Evolutionary conservation across 495 filamentous ascomycete genomes (phyloP).

Genomic region (Trichocladium antarcticum): DNA sequence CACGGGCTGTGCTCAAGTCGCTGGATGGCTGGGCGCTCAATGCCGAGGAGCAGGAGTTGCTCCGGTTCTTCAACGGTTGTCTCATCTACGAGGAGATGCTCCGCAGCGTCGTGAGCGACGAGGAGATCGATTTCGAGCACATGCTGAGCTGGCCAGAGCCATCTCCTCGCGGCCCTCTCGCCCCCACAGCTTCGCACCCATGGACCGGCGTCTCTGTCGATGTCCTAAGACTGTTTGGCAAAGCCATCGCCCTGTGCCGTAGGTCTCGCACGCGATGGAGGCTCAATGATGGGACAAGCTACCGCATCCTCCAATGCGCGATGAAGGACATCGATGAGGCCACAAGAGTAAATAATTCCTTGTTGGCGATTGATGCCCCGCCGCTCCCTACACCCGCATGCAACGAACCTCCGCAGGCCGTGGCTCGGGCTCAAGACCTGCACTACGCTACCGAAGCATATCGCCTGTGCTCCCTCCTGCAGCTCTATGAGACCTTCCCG

Average conservation of each 20-base stretch:
- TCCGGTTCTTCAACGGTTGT: conserved; percentile 28
- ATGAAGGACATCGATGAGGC: conserved; percentile 26
- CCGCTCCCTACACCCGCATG: neutral
- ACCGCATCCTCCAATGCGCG: conserved; percentile 20
- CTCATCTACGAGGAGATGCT: conserved; percentile 30
- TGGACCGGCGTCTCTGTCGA: conserved; percentile 25
- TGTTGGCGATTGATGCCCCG: conserved; percentile 14
- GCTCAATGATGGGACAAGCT: conserved; percentile 22
- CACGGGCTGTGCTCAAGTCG: conserved; percentile 16
- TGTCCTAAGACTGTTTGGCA: conserved; percentile 24
- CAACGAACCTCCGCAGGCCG: neutral
- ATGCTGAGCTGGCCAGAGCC: conserved; percentile 30
- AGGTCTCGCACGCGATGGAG: conserved; percentile 26
- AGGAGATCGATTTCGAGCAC: conserved; percentile 21
- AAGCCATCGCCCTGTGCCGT: conserved; percentile 24
- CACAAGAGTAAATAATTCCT: conserved; percentile 15
- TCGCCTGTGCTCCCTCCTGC: conserved; percentile 23
- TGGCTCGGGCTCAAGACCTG: conserved; percentile 2
- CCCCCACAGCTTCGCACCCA: conserved; percentile 12
- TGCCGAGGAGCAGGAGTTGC: conserved; percentile 12
- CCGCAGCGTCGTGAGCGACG: conserved; percentile 27
- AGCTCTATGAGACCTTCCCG: conserved; percentile 27
- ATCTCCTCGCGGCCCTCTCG: conserved; percentile 1
- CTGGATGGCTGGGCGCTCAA: conserved; percentile 14
- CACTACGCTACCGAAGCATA: conserved; percentile 23